Evolutionary conservation across 164 flowering plant species (phyloP).

Genomic region (Nymphaea colorata): DNA sequence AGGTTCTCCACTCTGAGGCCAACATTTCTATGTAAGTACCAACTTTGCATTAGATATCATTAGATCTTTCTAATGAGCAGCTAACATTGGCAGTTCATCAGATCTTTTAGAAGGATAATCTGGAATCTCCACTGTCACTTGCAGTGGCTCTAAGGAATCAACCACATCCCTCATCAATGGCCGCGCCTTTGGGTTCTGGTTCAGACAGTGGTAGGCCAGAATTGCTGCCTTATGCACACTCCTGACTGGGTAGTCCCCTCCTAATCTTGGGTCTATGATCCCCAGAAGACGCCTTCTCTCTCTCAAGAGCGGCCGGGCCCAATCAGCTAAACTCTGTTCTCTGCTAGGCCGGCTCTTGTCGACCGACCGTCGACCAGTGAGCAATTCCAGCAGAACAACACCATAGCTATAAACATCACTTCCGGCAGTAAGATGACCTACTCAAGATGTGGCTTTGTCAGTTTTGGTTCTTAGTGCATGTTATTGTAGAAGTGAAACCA

Average conservation of each 20-base stretch:
- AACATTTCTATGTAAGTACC: too few species aligned
- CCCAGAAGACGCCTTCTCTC: constrained; percentile 67
- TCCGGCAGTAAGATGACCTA: constrained; percentile 76
- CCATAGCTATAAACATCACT: constrained; percentile 92
- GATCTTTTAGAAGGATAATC: not conserved
- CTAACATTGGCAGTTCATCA: not conserved
- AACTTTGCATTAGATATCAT: not conserved
- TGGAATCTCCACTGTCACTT: constrained; percentile 9
- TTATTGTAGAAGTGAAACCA: too few species aligned
- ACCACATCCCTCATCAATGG: constrained; percentile 92
- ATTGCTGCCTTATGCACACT: constrained; percentile 85
- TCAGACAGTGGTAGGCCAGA: constrained; percentile 87
- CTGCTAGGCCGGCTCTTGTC: constrained; percentile 67
- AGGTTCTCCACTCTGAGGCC: too few species aligned
- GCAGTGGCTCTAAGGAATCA: constrained; percentile 82
- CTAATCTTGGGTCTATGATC: constrained; percentile 71
- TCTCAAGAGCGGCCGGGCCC: constrained; percentile 71
- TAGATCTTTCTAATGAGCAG: not conserved
- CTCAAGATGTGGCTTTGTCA: not conserved
- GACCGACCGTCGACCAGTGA: constrained; percentile 71
- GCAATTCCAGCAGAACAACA: constrained; percentile 74
- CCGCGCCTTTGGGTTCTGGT: constrained; percentile 81
- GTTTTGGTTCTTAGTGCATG: not conserved
- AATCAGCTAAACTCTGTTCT: constrained; percentile 72
- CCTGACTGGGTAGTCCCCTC: constrained; percentile 68